These are phyloP conservation scores for Phytophthora quininea DNA, from an alignment of 352 stramenopile genomes.

Conservation along the genomic window DNA sequence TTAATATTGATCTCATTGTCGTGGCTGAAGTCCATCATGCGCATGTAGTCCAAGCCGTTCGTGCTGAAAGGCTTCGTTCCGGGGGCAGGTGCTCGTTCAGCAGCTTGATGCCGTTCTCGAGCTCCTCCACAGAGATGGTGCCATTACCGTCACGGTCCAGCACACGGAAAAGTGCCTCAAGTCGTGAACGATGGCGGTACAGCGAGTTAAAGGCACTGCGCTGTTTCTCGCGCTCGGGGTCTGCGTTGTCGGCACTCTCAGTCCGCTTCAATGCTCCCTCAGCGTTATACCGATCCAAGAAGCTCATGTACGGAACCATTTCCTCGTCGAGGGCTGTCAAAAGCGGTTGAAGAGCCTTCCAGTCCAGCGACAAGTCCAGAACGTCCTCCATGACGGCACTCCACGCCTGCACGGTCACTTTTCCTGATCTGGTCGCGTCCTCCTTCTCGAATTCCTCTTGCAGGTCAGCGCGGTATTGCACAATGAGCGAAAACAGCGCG, in stretches of 20 bases:
- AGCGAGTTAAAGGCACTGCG: slow-evolving; percentile 81
- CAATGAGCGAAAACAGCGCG: slow-evolving; percentile 85
- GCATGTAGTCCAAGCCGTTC: slow-evolving; percentile 80
- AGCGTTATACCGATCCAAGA: slow-evolving; percentile 80
- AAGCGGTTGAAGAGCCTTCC: slow-evolving; percentile 74
- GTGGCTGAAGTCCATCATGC: slow-evolving; percentile 86
- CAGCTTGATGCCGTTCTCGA: slow-evolving; percentile 81
- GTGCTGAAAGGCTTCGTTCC: slow-evolving; percentile 74
- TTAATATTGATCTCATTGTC: slow-evolving; percentile 92
- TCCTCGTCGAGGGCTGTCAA: slow-evolving; percentile 76
- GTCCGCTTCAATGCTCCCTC: slow-evolving; percentile 39
- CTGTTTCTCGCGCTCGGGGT: slow-evolving; percentile 58
- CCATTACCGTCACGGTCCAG: slow-evolving; percentile 84
- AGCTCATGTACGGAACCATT: slow-evolving; percentile 73
- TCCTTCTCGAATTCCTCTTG: slow-evolving; percentile 64
- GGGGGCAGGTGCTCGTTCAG: slow-evolving; percentile 79
- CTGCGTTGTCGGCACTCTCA: slow-evolving; percentile 28
- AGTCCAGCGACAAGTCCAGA: slow-evolving; percentile 81
- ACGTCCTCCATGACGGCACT: slow-evolving; percentile 78
- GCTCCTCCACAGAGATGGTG: slow-evolving; percentile 82
- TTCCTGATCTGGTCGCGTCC: slow-evolving; percentile 46
- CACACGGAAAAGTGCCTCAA: slow-evolving; percentile 86
- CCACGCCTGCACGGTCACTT: slow-evolving; percentile 61
- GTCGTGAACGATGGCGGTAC: slow-evolving; percentile 79
- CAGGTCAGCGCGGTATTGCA: slow-evolving; percentile 74